A percentile compares a stretch with the other conserved stretches of the same genome.
phyloP scores from a whole-genome alignment of 2,329 filamentous ascomycete species.

The Beauveria australis region DNA sequence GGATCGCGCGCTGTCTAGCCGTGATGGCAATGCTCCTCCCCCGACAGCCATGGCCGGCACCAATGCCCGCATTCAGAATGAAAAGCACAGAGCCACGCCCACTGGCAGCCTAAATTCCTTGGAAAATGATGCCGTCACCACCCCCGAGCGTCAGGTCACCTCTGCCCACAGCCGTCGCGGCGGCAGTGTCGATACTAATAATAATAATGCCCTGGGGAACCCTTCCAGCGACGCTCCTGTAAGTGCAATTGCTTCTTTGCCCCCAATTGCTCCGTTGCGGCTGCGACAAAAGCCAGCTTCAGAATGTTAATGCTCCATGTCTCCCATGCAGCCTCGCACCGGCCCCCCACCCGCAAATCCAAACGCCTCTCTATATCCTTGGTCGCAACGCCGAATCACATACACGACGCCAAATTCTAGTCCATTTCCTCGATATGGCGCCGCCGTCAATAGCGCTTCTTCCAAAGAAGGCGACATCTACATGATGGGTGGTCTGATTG shows the following conservation, averaged over 20 bases:
- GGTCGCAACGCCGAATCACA: constrained; percentile 83
- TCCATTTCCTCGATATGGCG: constrained; percentile 93
- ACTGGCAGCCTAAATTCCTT: constrained; percentile 72
- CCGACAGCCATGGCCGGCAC: constrained; percentile 42
- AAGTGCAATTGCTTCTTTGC: constrained; percentile 19
- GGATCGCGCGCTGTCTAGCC: constrained; percentile 49
- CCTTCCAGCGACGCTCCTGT: constrained; percentile 31
- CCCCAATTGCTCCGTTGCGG: background rate
- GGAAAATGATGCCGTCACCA: constrained; percentile 47
- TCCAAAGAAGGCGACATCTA: constrained; percentile 98
- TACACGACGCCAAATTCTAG: constrained; percentile 76
- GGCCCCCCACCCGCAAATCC: constrained; percentile 42
- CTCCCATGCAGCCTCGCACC: constrained; percentile 43
- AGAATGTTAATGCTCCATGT: constrained; percentile 10
- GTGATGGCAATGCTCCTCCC: constrained; percentile 42
- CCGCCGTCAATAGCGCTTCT: constrained; percentile 83
- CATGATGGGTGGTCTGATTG: constrained; percentile 93
- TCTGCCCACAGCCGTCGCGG: constrained; percentile 50
- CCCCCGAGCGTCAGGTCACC: constrained; percentile 41
- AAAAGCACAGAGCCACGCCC: constrained; percentile 62
- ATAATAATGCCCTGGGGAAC: constrained; percentile 29
- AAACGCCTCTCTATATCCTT: constrained; percentile 83
- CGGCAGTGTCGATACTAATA: constrained; percentile 40
- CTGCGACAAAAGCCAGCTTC: background rate
- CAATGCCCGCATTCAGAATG: constrained; percentile 38